phyloP scores from a whole-genome alignment of 2,329 filamentous ascomycete genomes.

The Pseudogymnoascus destructans region DNA sequence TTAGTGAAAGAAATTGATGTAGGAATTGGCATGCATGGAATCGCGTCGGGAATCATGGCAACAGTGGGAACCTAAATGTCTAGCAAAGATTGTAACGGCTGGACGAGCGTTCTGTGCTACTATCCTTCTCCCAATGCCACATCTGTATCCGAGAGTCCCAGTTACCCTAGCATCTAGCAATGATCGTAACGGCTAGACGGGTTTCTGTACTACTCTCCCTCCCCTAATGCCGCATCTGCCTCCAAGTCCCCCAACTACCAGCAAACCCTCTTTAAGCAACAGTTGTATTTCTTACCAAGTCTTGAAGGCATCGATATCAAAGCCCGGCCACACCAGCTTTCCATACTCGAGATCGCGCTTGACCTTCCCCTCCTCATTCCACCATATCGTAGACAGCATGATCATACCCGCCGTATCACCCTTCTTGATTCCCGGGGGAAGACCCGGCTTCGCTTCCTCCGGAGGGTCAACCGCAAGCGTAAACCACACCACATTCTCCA shows the following conservation, averaged over 20 bases:
- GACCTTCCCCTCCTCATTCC: background rate
- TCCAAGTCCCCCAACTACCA: background rate
- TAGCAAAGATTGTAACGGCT: background rate
- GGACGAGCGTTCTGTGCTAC: background rate
- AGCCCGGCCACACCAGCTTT: background rate
- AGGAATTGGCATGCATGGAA: background rate
- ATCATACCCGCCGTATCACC: background rate
- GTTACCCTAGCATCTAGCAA: background rate
- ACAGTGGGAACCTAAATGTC: background rate
- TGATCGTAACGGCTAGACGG: background rate
- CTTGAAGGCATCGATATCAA: background rate
- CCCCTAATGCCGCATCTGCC: background rate
- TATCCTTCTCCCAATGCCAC: background rate
- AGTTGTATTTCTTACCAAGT: background rate
- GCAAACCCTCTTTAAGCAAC: background rate
- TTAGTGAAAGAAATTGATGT: background rate
- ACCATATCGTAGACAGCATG: background rate
- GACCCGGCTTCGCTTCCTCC: background rate
- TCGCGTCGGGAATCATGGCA: background rate
- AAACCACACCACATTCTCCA: constrained; percentile 11
- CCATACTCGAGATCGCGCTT: background rate
- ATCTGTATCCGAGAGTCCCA: background rate
- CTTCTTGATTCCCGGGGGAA: constrained; percentile 11
- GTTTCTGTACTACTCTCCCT: background rate
- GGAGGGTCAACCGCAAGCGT: constrained; percentile 10